These are phyloP conservation scores for Fusarium pseudoanthophilum DNA, from an alignment of 2,329 filamentous ascomycete species.

Conservation along the genomic window DNA sequence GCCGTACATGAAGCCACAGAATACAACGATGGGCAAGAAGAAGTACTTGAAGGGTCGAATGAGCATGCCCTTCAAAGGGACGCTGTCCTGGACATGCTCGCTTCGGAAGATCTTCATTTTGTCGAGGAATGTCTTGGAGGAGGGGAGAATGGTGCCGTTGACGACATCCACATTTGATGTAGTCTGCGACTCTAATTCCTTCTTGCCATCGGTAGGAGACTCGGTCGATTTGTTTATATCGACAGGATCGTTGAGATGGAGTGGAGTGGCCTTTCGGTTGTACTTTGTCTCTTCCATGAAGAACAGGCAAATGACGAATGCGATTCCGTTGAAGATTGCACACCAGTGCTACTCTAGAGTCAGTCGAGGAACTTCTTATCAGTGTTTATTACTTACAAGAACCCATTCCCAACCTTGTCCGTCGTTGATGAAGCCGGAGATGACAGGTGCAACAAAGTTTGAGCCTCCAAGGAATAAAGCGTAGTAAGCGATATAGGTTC, in stretches of 20 bases:
- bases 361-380: background rate
- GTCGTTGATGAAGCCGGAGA: background rate
- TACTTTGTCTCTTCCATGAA: background rate
- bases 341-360: background rate
- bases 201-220: rapidly evolving
- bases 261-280: background rate
- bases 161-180: background rate
- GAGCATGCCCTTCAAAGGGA: background rate
- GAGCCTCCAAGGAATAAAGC: background rate
- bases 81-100: background rate
- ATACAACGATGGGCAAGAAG: background rate
- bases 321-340: background rate
- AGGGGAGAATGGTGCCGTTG: background rate
- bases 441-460: background rate
- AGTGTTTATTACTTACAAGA: rapidly evolving
- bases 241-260: background rate
- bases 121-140: background rate
- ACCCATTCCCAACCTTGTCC: background rate
- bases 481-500: background rate
- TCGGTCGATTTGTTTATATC: background rate
- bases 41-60: background rate
- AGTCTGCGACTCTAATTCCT: background rate
- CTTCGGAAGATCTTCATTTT: background rate
- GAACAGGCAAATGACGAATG: background rate
- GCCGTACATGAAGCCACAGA: background rate